Percentiles rank a stretch among this genome's conserved stretches.
Conservation (phyloP, 192 early-diverging fungal genomes). For the Coemansia sp. region DNA sequence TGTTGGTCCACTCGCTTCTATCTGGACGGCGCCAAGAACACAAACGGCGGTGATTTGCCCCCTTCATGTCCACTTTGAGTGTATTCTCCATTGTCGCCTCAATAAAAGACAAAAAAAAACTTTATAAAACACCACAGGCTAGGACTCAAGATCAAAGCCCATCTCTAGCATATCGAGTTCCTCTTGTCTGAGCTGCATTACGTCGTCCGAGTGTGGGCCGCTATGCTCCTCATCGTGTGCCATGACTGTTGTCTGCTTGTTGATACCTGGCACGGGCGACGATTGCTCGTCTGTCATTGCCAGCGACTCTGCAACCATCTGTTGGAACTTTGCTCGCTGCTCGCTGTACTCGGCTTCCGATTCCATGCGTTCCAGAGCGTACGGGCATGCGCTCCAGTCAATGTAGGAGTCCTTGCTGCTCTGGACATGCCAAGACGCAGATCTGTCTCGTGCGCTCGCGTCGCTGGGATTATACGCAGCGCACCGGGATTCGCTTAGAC, state of each 20-base stretch:
- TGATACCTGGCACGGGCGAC: not conserved
- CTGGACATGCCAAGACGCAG: slow-evolving; percentile 51
- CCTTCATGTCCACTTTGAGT: too few species aligned
- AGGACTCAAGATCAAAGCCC: slow-evolving; percentile 6
- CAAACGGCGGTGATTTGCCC: too few species aligned
- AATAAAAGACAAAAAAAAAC: not conserved
- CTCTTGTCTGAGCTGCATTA: slow-evolving; percentile 13
- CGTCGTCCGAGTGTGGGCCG: slow-evolving; percentile 7
- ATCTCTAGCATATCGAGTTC: slow-evolving; percentile 34
- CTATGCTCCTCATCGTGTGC: not conserved
- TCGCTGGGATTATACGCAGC: slow-evolving; percentile 55
- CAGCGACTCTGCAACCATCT: slow-evolving; percentile 44
- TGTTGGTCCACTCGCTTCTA: too few species aligned
- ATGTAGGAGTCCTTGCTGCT: slow-evolving; percentile 32
- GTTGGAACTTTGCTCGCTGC: slow-evolving; percentile 39
- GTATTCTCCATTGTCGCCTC: not conserved
- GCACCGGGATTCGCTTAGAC: slow-evolving; percentile 57
- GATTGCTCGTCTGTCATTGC: slow-evolving; percentile 5
- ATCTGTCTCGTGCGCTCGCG: slow-evolving; percentile 58
- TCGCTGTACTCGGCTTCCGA: slow-evolving; percentile 25
- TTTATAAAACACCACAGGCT: not conserved
- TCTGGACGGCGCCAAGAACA: too few species aligned
- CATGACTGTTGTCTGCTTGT: not conserved
- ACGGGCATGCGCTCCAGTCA: slow-evolving; percentile 41
- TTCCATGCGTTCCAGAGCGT: slow-evolving; percentile 40